Evolutionary conservation across 2,329 filamentous ascomycete species (phyloP).

Genomic region (Davidsoniella virescens): DNA sequence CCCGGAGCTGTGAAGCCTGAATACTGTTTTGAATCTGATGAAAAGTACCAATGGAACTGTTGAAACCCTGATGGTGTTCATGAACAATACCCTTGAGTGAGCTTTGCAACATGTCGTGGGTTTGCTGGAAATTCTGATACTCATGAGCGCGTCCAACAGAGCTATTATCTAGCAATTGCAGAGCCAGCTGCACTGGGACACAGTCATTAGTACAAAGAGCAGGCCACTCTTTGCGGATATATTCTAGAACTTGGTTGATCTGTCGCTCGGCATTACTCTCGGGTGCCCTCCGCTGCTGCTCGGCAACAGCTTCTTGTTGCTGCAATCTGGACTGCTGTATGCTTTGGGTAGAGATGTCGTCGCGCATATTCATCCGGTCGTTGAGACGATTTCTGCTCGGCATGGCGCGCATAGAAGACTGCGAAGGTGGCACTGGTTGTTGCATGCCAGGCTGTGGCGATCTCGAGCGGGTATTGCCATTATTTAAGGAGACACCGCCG

Average conservation of each 20-base stretch:
- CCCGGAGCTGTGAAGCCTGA: constrained; percentile 69
- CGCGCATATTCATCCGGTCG: constrained; percentile 8
- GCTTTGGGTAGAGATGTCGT: constrained; percentile 4
- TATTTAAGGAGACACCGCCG: constrained; percentile 4
- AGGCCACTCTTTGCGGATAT: constrained; percentile 80
- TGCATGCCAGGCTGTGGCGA: constrained; percentile 7
- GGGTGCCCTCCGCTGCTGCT: constrained; percentile 15
- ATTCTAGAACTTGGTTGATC: constrained; percentile 52
- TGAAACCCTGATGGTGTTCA: constrained; percentile 97
- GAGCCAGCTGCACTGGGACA: constrained; percentile 82
- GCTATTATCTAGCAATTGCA: constrained; percentile 86
- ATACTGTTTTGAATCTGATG: constrained; percentile 97
- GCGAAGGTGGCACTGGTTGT: not conserved
- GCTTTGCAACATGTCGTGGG: constrained; percentile 76
- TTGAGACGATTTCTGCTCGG: constrained; percentile 21
- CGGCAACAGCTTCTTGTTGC: constrained; percentile 12
- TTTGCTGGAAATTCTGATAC: constrained; percentile 68
- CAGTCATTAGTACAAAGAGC: constrained; percentile 81
- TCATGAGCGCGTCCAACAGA: constrained; percentile 84
- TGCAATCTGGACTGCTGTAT: constrained; percentile 8
- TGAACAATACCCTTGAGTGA: constrained; percentile 92
- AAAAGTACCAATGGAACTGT: constrained; percentile 95
- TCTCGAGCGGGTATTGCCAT: constrained; percentile 1
- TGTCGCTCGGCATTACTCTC: constrained; percentile 38
- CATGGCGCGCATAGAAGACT: constrained; percentile 17